Base-by-base conservation (phyloP, 768 basidiomycete genomes). In the Galerina marginata region DNA sequence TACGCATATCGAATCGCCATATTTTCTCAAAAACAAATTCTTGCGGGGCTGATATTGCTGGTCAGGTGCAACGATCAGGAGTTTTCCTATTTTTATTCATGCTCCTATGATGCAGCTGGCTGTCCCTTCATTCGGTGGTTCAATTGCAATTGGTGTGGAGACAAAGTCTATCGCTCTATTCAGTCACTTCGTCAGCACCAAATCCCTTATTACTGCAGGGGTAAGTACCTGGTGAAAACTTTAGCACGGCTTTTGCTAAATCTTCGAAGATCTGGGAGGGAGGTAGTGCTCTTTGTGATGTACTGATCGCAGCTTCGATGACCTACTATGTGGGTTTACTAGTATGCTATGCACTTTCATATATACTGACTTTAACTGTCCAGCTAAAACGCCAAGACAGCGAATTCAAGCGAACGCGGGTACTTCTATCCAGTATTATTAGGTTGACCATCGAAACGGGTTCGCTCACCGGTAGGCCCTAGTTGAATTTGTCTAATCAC, bases 211-310 rank as follows among this genome's bases (percentile, higher is more conserved):
- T 6, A 59, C 61, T 16, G 49, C 64, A 3, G 61, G 61, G 15
- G 64, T 65, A 16, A 57, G 64, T 7, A 33, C 4, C 25, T 39
- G 26, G 29, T 25, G 20, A 20, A 7, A 38, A 16, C 48, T 46
- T 3, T 29, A 2, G 29, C 4, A 39, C 23, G 37, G 37, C 10
- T n/a, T 20, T 26, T 2, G 38, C 52, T 58, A 2, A 57, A 6
- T 33, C 6, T 15, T 14, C 1, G 5, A 43, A 65, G 64, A 65
- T 65, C 12, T 65, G 64, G 64, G 57, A 65, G 37, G 64, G 64
- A 9, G 57, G 58, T 1, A 65, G 64, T 39, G 58, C 61, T 3
- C 49, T 56, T 3, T 65, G 64, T 44, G 56, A 65, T 48, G 50
- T 65, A 11, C 51, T 62, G 9, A 65, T 65, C 33, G 61, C 64